These are phyloP conservation scores for Boletus reticulatus DNA, from an alignment of 768 basidiomycete species.

Conservation along the genomic window DNA sequence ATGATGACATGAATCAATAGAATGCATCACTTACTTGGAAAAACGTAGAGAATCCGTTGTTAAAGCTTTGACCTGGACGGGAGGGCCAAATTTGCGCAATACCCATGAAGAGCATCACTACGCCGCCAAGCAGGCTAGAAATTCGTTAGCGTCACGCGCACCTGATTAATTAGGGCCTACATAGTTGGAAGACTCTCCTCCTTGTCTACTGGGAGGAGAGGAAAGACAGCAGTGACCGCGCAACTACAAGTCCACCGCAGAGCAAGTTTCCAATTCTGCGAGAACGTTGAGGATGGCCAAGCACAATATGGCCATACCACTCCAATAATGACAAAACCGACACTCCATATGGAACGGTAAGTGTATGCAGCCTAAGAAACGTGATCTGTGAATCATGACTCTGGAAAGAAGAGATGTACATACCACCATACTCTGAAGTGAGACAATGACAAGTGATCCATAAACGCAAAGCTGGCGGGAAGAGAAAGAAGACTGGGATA, in stretches of 20 bases:
- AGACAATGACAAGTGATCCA: conserved; percentile 35
- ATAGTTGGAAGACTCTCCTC: conserved; percentile 57
- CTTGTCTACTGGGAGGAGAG: conserved; percentile 70
- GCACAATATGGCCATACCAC: conserved; percentile 58
- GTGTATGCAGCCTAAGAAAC: conserved; percentile 63
- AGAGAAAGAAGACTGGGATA: conserved; percentile 25
- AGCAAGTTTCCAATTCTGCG: conserved; percentile 26
- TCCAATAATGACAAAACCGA: conserved; percentile 60
- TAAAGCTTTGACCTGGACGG: not conserved
- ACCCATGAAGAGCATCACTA: conserved; percentile 40
- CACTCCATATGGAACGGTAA: conserved; percentile 67
- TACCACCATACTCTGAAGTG: conserved; percentile 73
- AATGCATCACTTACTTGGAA: conserved; percentile 23
- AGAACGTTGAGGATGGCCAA: conserved; percentile 42
- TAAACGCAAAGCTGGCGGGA: conserved; percentile 22
- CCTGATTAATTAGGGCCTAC: conserved; percentile 40
- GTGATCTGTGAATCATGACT: not conserved
- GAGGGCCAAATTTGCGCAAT: conserved; percentile 13
- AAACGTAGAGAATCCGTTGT: not conserved
- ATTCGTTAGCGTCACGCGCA: conserved; percentile 7
- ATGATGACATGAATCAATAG: not conserved
- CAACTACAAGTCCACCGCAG: conserved; percentile 50
- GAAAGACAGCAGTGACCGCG: conserved; percentile 60
- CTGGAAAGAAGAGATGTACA: conserved; percentile 24
- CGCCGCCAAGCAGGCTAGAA: conserved; percentile 47